Evolutionary conservation across 768 basidiomycete genomes (phyloP).

Genomic region (Mycena polygramma): DNA sequence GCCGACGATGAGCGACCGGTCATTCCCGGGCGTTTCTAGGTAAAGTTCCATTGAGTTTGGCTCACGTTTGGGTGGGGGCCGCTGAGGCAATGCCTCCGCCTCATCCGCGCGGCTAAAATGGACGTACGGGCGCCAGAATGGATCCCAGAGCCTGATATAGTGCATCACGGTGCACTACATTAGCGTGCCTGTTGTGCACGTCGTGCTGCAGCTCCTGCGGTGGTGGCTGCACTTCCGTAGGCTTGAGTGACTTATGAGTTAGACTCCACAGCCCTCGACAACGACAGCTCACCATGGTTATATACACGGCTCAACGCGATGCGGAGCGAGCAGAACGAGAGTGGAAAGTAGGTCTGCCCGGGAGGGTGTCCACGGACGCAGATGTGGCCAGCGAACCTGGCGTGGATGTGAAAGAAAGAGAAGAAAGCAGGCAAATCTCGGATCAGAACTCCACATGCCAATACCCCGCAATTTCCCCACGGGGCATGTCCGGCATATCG

Average conservation of each 20-base stretch:
- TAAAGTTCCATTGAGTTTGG: conserved; percentile 14
- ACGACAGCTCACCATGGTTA: conserved; percentile 26
- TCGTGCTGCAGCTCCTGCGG: conserved; percentile 28
- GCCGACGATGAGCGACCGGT: conserved; percentile 35
- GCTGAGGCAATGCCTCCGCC: conserved; percentile 11
- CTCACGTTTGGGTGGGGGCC: background rate
- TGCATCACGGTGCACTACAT: conserved; percentile 61
- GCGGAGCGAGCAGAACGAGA: conserved; percentile 18
- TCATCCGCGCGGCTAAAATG: background rate
- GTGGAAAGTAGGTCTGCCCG: background rate
- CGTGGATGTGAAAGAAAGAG: conserved; percentile 1
- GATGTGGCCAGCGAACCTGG: conserved; percentile 26
- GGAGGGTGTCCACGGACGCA: conserved; percentile 15
- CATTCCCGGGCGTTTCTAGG: conserved; percentile 62
- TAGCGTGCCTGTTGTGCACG: conserved; percentile 41
- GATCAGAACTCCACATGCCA: conserved; percentile 1
- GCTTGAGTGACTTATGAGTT: conserved; percentile 9
- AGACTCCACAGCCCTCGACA: conserved; percentile 13
- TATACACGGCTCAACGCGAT: conserved; percentile 24
- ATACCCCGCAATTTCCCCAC: conserved; percentile 11
- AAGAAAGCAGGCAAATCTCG: conserved; percentile 1
- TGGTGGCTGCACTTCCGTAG: conserved; percentile 26
- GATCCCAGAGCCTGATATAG: conserved; percentile 71
- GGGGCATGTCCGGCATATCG: background rate
- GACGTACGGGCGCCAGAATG: conserved; percentile 70